Evolutionary conservation across 208 protist genomes (phyloP).

Genomic region (Trypanosoma cruzi): DNA sequence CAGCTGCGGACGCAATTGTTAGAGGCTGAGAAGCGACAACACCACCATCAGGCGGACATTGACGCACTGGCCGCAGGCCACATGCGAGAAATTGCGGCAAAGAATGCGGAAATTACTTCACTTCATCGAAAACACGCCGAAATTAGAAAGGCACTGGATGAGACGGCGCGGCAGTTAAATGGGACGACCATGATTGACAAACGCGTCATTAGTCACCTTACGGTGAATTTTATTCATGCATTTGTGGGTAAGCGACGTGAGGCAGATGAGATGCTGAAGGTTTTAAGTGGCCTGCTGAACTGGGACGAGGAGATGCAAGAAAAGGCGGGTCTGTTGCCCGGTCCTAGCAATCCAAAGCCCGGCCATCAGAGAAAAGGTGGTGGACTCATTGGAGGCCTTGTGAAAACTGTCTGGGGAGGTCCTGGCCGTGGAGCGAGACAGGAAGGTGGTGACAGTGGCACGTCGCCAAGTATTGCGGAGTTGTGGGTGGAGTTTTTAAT

Average conservation of each 20-base stretch:
- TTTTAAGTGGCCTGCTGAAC: constrained; percentile 69
- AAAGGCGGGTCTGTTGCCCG: constrained; percentile 71
- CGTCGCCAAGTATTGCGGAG: constrained; percentile 40
- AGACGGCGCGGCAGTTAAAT: constrained; percentile 59
- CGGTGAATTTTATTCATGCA: constrained; percentile 87
- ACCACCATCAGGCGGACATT: constrained; percentile 29
- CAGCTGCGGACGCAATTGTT: constrained; percentile 36
- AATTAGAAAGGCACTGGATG: constrained; percentile 59
- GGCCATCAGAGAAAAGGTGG: constrained; percentile 20
- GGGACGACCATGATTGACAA: constrained; percentile 80
- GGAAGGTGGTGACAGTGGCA: not conserved
- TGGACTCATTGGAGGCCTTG: constrained; percentile 27
- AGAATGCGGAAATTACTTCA: constrained; percentile 64
- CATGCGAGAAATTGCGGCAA: constrained; percentile 40
- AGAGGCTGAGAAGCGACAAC: constrained; percentile 25
- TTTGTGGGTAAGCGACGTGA: constrained; percentile 47
- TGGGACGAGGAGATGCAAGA: constrained; percentile 86
- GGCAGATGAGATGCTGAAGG: constrained; percentile 77
- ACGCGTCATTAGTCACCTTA: constrained; percentile 74
- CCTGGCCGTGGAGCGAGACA: constrained; percentile 1
- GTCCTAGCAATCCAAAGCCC: constrained; percentile 59
- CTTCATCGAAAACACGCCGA: constrained; percentile 83
- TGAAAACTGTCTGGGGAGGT: constrained; percentile 34
- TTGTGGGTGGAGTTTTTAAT: constrained; percentile 90
- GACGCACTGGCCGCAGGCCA: constrained; percentile 17